Evolutionary conservation across 345 rosid genomes (phyloP).

Genomic region (Hibiscus mutabilis): DNA sequence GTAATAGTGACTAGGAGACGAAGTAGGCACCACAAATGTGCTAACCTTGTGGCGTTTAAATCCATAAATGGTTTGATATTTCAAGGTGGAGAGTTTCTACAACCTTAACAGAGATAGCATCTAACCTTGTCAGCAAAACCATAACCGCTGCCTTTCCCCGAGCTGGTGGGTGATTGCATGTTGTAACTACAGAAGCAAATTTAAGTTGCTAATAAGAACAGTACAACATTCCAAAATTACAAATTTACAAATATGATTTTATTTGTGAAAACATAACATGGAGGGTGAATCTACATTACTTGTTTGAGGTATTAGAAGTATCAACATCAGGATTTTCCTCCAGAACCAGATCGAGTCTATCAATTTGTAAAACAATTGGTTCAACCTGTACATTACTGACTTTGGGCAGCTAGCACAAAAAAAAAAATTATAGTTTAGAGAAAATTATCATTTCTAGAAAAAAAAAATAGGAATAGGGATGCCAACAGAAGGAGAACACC

Average conservation of each 20-base stretch:
- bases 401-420: conserved; percentile 63
- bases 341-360: conserved; percentile 90
- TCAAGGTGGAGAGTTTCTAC: background rate
- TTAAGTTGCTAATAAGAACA: background rate
- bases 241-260: conserved; percentile 5
- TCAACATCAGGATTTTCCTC: conserved; percentile 81
- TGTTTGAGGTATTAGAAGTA: conserved; percentile 43
- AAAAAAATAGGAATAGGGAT: background rate
- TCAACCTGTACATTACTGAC: conserved; percentile 89
- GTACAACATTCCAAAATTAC: background rate
- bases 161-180: conserved; percentile 44
- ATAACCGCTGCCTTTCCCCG: conserved; percentile 76
- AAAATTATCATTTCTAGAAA: background rate
- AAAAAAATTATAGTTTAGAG: background rate
- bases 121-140: conserved; percentile 99
- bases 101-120: conserved; percentile 9
- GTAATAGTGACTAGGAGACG: background rate
- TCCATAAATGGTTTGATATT: background rate
- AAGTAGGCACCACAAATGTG: background rate
- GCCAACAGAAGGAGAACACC: too few species aligned
- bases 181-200: conserved; percentile 34
- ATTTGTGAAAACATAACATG: background rate
- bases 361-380: conserved; percentile 81
- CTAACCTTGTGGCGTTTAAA: conserved; percentile 1
- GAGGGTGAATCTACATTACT: conserved; percentile 31